These are phyloP conservation scores for Trichopus zeylanicus DNA, from an alignment of 116 monocot species.

Conservation along the genomic window DNA sequence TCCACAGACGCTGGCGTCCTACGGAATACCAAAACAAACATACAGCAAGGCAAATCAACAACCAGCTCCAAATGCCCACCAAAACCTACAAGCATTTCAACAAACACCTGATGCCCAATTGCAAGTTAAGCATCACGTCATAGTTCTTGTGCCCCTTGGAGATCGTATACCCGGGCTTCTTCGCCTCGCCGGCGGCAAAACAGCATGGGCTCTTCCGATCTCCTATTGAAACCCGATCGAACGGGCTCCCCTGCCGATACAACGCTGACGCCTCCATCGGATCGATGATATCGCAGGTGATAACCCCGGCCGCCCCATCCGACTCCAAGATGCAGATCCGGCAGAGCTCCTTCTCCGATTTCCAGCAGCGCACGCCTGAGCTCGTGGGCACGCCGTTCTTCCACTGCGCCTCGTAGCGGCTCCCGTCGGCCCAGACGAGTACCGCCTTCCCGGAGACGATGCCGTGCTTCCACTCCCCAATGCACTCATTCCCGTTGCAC, in stretches of 20 bases:
- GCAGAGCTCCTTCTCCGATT: constrained; percentile 43
- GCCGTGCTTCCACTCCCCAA: constrained; percentile 60
- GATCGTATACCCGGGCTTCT: constrained; percentile 70
- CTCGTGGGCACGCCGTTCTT: constrained; percentile 76
- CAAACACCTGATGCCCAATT: constrained; percentile 70
- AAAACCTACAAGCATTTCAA: neutral
- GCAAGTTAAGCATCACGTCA: constrained; percentile 29
- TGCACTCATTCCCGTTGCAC: constrained; percentile 46
- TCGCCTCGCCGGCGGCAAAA: constrained; percentile 30
- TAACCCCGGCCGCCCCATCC: constrained; percentile 75
- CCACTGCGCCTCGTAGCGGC: constrained; percentile 65
- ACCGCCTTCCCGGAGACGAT: constrained; percentile 46
- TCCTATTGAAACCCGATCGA: constrained; percentile 10
- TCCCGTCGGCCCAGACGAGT: constrained; percentile 53
- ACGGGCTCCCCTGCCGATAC: constrained; percentile 28
- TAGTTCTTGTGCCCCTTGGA: constrained; percentile 91
- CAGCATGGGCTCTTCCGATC: constrained; percentile 29
- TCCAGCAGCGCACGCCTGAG: constrained; percentile 67
- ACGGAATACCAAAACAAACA: constrained; percentile 55
- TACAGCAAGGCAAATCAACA: too few relatives aligned
- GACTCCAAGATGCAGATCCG: constrained; percentile 93
- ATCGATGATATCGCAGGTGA: constrained; percentile 90
- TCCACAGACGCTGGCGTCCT: constrained; percentile 38
- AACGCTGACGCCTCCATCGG: constrained; percentile 70
- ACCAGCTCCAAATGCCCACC: too few relatives aligned